Percentiles rank a stretch among this genome's conserved stretches.
Evolutionary conservation across 495 filamentous ascomycete species (phyloP).

Genomic region (Penicillium manginii): DNA sequence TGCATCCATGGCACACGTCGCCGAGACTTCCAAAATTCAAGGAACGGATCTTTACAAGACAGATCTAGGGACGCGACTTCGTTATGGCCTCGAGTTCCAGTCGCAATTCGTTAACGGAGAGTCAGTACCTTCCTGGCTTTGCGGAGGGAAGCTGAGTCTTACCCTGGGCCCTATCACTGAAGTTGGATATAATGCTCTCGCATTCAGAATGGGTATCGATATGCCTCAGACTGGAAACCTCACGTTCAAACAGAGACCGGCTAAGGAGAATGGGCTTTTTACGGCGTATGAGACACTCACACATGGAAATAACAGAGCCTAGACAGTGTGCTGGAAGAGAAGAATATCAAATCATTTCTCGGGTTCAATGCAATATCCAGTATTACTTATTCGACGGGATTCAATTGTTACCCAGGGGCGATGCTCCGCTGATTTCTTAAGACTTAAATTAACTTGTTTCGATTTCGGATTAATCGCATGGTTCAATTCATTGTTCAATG

Average conservation of each 20-base stretch:
- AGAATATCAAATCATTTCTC: too few species aligned
- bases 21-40: conserved; percentile 32
- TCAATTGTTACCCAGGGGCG: too few species aligned
- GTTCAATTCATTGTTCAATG: too few species aligned
- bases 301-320: conserved; percentile 22
- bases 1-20: conserved; percentile 31
- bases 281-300: conserved; percentile 33
- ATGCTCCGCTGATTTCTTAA: too few species aligned
- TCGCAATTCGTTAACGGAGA: conserved; percentile 16
- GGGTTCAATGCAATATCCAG: too few species aligned
- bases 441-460: too few species aligned
- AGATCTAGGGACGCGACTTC: conserved; percentile 24
- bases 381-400: too few species aligned
- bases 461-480: too few species aligned
- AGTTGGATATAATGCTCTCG: conserved; percentile 31
- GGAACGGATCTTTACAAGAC: conserved; percentile 27
- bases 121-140: conserved; percentile 24
- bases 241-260: conserved; percentile 21
- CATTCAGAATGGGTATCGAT: conserved; percentile 16
- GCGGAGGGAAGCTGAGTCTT: conserved; percentile 12
- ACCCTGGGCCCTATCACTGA: conserved; percentile 23
- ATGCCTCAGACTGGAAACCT: conserved; percentile 28
- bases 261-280: conserved; percentile 24
- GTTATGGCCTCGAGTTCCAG: conserved; percentile 29
- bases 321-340: not conserved